A percentile compares a stretch with the other conserved stretches of the same genome.
Evolutionary conservation across 2,329 filamentous ascomycete species (phyloP).

Genomic region (Alternaria arbusti): DNA sequence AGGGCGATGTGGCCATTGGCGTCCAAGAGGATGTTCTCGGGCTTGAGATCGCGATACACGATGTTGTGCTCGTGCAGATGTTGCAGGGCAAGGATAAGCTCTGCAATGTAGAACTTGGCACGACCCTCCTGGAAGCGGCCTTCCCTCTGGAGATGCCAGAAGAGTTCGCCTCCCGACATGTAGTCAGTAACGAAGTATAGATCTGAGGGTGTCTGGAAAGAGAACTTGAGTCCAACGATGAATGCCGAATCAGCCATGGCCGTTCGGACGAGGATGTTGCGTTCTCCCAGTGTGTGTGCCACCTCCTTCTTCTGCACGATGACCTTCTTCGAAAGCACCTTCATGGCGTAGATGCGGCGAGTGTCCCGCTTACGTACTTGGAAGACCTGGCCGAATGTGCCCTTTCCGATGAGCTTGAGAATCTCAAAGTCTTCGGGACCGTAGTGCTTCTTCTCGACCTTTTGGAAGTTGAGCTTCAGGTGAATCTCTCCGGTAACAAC

Average conservation of each 20-base stretch:
- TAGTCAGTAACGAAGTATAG: slow-evolving; percentile 99
- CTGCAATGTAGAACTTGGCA: slow-evolving; percentile 98
- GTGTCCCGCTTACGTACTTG: slow-evolving; percentile 98
- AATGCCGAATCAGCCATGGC: slow-evolving; percentile 96
- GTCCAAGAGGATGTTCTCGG: slow-evolving; percentile 95
- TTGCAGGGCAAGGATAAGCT: slow-evolving; percentile 92
- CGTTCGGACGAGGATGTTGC: slow-evolving; percentile 95
- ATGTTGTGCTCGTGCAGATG: slow-evolving; percentile 97
- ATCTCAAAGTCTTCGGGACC: slow-evolving; percentile 97
- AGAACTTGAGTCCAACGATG: slow-evolving; percentile 97
- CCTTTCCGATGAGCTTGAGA: slow-evolving; percentile 94
- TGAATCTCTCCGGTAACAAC: slow-evolving; percentile 85
- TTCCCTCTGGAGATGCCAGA: slow-evolving; percentile 98
- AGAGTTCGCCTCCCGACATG: slow-evolving; percentile 98
- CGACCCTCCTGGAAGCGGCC: slow-evolving; percentile 92
- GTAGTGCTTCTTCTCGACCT: slow-evolving; percentile 83
- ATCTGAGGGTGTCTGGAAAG: slow-evolving; percentile 96
- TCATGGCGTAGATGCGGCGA: slow-evolving; percentile 97
- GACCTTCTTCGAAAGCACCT: slow-evolving; percentile 98
- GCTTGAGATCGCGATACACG: slow-evolving; percentile 96
- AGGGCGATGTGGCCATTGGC: slow-evolving; percentile 97
- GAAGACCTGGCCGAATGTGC: slow-evolving; percentile 97
- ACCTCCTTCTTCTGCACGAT: slow-evolving; percentile 99
- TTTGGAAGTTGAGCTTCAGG: slow-evolving; percentile 84
- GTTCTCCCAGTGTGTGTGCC: slow-evolving; percentile 93